A percentile compares a stretch with the other conserved stretches of the same genome.
Conservation (phyloP, 164 flowering plant species). For the Chimonanthus praecox region DNA sequence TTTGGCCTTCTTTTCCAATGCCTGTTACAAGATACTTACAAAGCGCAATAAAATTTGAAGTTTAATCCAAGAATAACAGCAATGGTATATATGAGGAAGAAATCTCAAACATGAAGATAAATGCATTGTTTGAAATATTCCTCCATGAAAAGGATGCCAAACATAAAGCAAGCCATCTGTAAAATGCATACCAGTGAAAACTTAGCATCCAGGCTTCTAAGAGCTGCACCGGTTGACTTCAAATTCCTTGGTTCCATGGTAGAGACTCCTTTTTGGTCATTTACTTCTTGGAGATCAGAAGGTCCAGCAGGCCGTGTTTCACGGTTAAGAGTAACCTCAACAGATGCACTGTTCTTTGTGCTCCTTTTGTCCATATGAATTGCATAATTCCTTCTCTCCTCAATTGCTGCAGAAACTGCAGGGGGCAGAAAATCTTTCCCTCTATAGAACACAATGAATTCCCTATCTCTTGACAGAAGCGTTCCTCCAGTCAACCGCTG, state of each 20-base stretch:
- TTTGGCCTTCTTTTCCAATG: constrained; percentile 60
- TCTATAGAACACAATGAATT: constrained; percentile 74
- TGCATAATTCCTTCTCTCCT: constrained; percentile 44
- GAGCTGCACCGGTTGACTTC: constrained; percentile 25
- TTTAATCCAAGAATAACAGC: neutral
- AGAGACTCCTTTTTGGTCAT: constrained; percentile 12
- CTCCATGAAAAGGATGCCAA: neutral
- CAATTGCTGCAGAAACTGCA: constrained; percentile 81
- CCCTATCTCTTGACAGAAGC: constrained; percentile 72
- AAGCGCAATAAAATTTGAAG: neutral
- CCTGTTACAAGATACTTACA: constrained; percentile 34
- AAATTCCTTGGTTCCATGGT: constrained; percentile 22
- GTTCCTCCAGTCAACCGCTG: constrained; percentile 90
- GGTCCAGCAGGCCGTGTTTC: constrained; percentile 11
- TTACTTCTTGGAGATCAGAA: constrained; percentile 17
- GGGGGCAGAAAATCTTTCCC: constrained; percentile 96
- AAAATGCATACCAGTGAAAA: constrained; percentile 51
- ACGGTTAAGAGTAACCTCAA: constrained; percentile 10
- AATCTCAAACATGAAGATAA: too few relatives aligned
- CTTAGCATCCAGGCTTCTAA: constrained; percentile 39
- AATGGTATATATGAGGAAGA: too few relatives aligned
- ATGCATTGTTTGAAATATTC: too few relatives aligned
- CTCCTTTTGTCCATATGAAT: constrained; percentile 6
- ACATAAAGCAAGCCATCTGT: neutral
- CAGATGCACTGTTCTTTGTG: constrained; percentile 10